Evolutionary conservation across 202 grass and related monocot genomes (phyloP).

Genomic region (Zoysia matrella): DNA sequence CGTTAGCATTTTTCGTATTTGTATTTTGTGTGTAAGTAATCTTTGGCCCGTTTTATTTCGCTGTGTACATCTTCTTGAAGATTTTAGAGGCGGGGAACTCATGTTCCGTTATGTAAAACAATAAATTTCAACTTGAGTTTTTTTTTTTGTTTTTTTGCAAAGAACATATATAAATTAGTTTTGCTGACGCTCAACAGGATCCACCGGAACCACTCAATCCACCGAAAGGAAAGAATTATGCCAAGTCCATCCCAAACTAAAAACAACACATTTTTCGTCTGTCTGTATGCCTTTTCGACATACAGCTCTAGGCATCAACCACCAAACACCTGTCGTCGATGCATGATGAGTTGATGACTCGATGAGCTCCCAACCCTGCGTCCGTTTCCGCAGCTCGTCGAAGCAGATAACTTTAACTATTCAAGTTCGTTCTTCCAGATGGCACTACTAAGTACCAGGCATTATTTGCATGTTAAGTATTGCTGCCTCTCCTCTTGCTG

Average conservation of each 20-base stretch:
- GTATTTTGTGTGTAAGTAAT: too few relatives aligned
- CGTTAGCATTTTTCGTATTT: too few relatives aligned
- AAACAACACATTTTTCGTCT: neutral
- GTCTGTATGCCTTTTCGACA: neutral
- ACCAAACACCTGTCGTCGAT: conserved; percentile 12
- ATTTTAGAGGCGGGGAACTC: too few relatives aligned
- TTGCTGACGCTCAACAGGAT: neutral
- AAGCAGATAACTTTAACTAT: conserved; percentile 36
- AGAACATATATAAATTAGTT: neutral
- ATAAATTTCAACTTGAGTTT: neutral
- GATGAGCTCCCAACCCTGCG: neutral
- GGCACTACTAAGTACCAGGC: neutral
- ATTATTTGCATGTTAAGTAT: neutral
- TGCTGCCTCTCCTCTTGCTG: conserved; percentile 19
- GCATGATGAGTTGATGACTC: neutral
- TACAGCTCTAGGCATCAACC: conserved; percentile 27
- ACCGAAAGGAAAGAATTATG: neutral
- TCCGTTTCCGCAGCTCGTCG: neutral
- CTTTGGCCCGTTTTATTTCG: too few relatives aligned
- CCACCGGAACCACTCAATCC: neutral
- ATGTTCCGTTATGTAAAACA: too few relatives aligned
- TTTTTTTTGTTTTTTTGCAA: too few relatives aligned
- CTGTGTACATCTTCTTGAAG: too few relatives aligned
- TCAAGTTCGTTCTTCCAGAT: neutral
- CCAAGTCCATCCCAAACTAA: neutral